These are phyloP conservation scores for Flagelloscypha sp. DNA, from an alignment of 768 basidiomycete genomes.

Conservation along the genomic window DNA sequence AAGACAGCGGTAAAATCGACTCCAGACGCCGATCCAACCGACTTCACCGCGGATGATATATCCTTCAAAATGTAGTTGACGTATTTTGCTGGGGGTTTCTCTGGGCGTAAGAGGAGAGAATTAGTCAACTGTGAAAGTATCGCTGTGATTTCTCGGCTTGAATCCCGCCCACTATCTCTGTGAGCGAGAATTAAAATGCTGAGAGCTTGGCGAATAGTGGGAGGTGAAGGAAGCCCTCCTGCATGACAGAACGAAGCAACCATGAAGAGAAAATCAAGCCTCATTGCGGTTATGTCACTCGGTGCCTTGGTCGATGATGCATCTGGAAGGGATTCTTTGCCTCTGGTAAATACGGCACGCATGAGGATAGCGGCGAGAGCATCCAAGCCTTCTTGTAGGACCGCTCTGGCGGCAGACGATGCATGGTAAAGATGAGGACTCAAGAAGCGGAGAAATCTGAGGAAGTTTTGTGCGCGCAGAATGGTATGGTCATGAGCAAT, in stretches of 20 bases:
- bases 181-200: conserved; percentile 51
- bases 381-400: conserved; percentile 61
- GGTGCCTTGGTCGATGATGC: conserved; percentile 32
- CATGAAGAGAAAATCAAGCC: conserved; percentile 54
- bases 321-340: conserved; percentile 31
- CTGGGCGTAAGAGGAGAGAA: too few species aligned
- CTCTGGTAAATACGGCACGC: conserved; percentile 32
- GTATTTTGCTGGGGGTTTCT: too few species aligned
- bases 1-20: conserved; percentile 56
- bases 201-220: conserved; percentile 36
- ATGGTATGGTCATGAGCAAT: conserved; percentile 68
- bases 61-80: conserved; percentile 50
- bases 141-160: too few species aligned
- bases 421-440: conserved; percentile 50
- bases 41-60: conserved; percentile 46
- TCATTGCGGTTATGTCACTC: conserved; percentile 50
- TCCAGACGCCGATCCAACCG: conserved; percentile 33
- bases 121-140: too few species aligned
- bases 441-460: conserved; percentile 51
- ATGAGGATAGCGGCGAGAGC: conserved; percentile 52
- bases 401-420: conserved; percentile 41
- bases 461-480: conserved; percentile 60
- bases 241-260: conserved; percentile 39
- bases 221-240: conserved; percentile 39
- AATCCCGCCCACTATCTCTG: conserved; percentile 38